Base-by-base conservation (phyloP, 2,329 filamentous ascomycete genomes). In the Penicillium thymicola region DNA sequence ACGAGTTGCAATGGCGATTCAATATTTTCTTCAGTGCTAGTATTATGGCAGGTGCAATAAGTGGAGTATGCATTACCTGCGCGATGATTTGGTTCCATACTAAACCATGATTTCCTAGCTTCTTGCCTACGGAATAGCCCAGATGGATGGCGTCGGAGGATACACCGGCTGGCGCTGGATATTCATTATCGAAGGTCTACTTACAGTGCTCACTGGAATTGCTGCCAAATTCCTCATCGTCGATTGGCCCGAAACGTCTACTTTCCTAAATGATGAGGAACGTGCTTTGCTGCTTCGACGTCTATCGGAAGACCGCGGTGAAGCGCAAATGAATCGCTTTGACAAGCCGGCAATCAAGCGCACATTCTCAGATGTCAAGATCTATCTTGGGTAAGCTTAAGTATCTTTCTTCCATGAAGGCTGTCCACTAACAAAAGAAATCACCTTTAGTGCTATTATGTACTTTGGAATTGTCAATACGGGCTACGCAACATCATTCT, bases 381-480 rank as follows among this genome's bases (percentile, higher is more conserved):
- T 68, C 5, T 79, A 77, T 62, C 70, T 78, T 11, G 74, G 72
- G 57, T 71, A 64, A 65, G 68, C n/a, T 23, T 28, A 5, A 18
- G 7, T 51, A 3, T 5, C 14, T 42, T 5, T 34, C 11, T 25
- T 1, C 16, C 21, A 11, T 70, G 66, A 11, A 5, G 34, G 11
- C 2, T 37, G 9, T 10, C 10, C 64, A 65, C 40, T 14, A 67
- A 54, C 44, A 27, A 21, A 13, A 5, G 21, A 21, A n/a, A 0
- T 18, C 18, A 3, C 27, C 1, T 21, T 16, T 51, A 74, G 72
- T 10, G 61, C 87, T 5, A 76, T 87, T 48, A 83, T 89, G 34
- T 85, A 85, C 64, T 86, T 86, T 77, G 84, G 85, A 9, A 83
- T 87, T 46, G 75, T 78, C 34, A 78, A 74, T 30, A 75, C 78